Base-by-base conservation (phyloP, 2,329 filamentous ascomycete genomes). In the Colletotrichum tropicicola region DNA sequence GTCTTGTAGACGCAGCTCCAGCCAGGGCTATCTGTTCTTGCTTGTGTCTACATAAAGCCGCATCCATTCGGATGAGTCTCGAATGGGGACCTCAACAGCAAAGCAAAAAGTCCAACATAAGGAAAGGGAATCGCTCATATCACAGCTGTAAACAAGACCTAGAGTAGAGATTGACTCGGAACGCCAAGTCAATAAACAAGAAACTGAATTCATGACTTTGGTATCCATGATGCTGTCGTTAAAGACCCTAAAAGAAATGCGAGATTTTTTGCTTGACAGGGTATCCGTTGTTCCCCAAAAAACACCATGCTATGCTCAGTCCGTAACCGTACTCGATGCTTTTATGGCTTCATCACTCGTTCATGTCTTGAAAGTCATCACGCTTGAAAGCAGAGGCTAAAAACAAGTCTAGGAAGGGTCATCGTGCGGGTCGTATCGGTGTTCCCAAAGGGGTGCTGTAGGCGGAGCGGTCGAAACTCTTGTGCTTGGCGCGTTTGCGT, bases 401-500 rank as follows among this genome's bases (percentile, higher is more conserved):
- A 64, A 65, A 49, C 49, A 65, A 61, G 57, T 51, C 57, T 32
- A 27, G 32, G 37, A 43, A 41, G 61, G 41, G 57, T 66, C 63
- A 66, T 53, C 63, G 51, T 32, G 54, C 43, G n/a, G 43, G 54
- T 48, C 62, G 63, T 45, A 65, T 27, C 23, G 63, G 63, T 25
- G 63, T 66, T 35, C 63, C 63, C 23, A 56, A 21, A 32, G 63
- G 63, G 25, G 63, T 66, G 47, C 45, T 64, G 45, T 64, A 66
- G 51, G 58, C 59, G 30, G 58, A 62, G 45, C 58, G 59, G 39
- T 64, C 63, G 44, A 41, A 66, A 19, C 63, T 66, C 27, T 66
- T 66, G 44, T 64, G 51, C 45, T 64, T 66, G 51, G 78, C 77
- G 30, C 80, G 79, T 69, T 79, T 82, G 60, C 80, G 78, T 74